Evolutionary conservation across 768 basidiomycete genomes (phyloP).

Genomic region (Suillus plorans): DNA sequence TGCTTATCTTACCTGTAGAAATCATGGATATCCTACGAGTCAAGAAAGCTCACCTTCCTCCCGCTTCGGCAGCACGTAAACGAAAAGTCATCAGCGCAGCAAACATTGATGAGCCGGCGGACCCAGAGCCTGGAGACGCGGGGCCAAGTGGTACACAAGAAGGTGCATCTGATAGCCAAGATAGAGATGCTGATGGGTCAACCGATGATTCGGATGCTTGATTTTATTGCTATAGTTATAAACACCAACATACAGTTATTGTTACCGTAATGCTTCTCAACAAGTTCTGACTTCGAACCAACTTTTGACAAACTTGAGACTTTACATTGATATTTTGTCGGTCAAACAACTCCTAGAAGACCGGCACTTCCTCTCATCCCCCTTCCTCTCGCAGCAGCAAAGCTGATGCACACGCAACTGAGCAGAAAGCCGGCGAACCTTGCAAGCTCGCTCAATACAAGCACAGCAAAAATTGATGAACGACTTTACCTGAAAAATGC

Average conservation of each 20-base stretch:
- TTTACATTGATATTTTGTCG: neutral
- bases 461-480: constrained; percentile 4
- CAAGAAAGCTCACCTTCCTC: constrained; percentile 66
- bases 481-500: constrained; percentile 76
- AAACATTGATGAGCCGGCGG: constrained; percentile 39
- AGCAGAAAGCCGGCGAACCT: constrained; percentile 84
- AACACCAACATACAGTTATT: neutral
- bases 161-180: constrained; percentile 13
- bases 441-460: neutral
- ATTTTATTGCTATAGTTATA: constrained; percentile 2
- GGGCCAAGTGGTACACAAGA: constrained; percentile 34
- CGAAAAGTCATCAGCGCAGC: constrained; percentile 55
- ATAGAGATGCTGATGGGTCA: constrained; percentile 17
- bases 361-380: constrained; percentile 66
- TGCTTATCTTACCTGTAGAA: constrained; percentile 40
- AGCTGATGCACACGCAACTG: constrained; percentile 78
- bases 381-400: constrained; percentile 69
- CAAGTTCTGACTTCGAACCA: neutral
- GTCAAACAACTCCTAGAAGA: constrained; percentile 61
- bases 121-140: constrained; percentile 18
- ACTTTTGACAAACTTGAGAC: neutral
- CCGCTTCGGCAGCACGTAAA: constrained; percentile 36
- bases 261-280: constrained; percentile 2
- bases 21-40: constrained; percentile 78
- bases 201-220: constrained; percentile 19